These are phyloP conservation scores for Epichloe coenophiala DNA, from an alignment of 2,329 filamentous ascomycete genomes.

Conservation along the genomic window DNA sequence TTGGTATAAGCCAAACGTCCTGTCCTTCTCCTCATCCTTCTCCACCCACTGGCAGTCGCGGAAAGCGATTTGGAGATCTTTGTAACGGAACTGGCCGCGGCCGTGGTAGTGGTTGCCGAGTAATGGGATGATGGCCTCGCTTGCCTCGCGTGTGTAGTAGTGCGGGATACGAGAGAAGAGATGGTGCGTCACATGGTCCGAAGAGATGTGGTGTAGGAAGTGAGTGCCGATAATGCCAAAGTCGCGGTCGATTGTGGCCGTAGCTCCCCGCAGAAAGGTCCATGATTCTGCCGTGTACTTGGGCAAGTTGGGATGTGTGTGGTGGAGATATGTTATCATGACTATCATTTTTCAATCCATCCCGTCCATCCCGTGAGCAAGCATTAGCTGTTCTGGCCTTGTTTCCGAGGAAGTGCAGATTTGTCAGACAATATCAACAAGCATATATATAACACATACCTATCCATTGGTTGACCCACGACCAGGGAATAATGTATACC, in stretches of 20 bases:
- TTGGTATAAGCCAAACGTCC: background rate
- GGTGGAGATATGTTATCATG: slow-evolving; percentile 63
- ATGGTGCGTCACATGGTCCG: slow-evolving; percentile 49
- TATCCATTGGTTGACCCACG: slow-evolving; percentile 61
- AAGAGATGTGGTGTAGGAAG: slow-evolving; percentile 48
- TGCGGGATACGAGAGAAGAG: slow-evolving; percentile 30
- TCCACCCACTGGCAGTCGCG: background rate
- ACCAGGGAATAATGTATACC: slow-evolving; percentile 50
- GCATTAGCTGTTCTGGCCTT: too few relatives aligned
- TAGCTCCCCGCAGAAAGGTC: slow-evolving; percentile 47
- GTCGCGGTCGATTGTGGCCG: slow-evolving; percentile 48
- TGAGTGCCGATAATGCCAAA: slow-evolving; percentile 48
- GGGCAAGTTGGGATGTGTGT: slow-evolving; percentile 23
- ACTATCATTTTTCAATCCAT: slow-evolving; percentile 21
- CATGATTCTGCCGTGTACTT: slow-evolving; percentile 42
- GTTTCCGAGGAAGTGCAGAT: too few relatives aligned
- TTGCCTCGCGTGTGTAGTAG: slow-evolving; percentile 40
- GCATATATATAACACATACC: slow-evolving; percentile 21
- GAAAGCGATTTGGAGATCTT: background rate
- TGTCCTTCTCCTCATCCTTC: background rate
- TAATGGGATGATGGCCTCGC: slow-evolving; percentile 61
- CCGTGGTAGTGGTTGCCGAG: slow-evolving; percentile 83
- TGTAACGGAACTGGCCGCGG: background rate
- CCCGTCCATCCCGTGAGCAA: too few relatives aligned
- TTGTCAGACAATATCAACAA: too few relatives aligned